Evolutionary conservation across 177 flowering plant genomes (phyloP), one percentile per base, ranked within the genome.

Genomic region (Vitis hybrid): DNA sequence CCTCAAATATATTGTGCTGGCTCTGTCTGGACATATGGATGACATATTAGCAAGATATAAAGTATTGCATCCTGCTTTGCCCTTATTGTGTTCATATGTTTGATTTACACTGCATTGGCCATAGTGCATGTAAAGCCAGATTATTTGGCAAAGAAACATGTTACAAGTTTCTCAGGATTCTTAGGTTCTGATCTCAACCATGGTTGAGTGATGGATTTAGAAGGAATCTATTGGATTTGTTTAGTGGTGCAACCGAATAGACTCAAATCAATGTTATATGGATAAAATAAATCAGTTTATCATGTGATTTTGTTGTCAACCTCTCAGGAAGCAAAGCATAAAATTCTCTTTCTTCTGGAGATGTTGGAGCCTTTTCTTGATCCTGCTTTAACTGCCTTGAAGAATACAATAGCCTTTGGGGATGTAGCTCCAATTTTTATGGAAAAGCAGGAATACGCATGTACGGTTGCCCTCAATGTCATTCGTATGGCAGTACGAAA

Each of bases 301-400:
- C 59, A 65, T 18, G n/a, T 34, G 29, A 15, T 22, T 59, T 26
- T 59, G 19, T 26, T 60, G 2, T 71, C 58, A 60, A 56, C 31
- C 50, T 82, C 74, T 74, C 87, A 92, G 97, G 93, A 88, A 71
- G 90, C 79, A 14, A 93, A 88, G 81, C 89, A 87, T 73, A 86
- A 71, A 67, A 71, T 91, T 75, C 88, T 93, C 59, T 93, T 93
- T 83, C 91, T 93, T 65, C 69, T 93, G 73, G 97, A 93, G 85
- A 86, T 93, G 95, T 81, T 93, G 9, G 98, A 90, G 71, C 90
- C 89, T 51, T 93, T 85, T 76, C 91, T 93, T 66, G 91, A 90
- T 78, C 97, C 94, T 77, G 90, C 88, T 67, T 79, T 91, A 39
- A 71, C 74, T 67, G 71, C 84, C 58, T 65, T 77, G 54, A 84